Base-by-base conservation (phyloP, 805 yeast species). In the Cyberlindnera xishuangbannaensis region DNA sequence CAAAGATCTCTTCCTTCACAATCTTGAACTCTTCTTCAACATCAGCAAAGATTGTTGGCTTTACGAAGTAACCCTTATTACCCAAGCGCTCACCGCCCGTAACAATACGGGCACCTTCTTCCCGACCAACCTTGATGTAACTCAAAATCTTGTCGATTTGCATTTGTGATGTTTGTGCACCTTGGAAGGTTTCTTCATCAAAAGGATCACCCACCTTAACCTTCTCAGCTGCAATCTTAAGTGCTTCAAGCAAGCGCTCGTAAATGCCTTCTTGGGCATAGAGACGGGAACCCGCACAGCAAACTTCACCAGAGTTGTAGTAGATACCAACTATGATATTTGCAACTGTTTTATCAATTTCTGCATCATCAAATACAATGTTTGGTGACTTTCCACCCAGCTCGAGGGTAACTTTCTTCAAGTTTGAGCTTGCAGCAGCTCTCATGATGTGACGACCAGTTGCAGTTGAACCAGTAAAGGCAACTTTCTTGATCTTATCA, bases 381-480 rank as follows among this genome's bases (percentile, higher is more conserved):
- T 83, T 83, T 56, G 95, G 88, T 40, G 92, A 84, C 61, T 85
- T 85, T 59, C 95, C 95, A 55, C 95, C 95, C 50, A 83, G 71
- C 63, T 84, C 95, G 52, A 84, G 69, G 32, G 90, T 77, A 34
- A 81, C 80, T 61, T 83, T 84, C 68, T 84, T 84, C 59, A 84
- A 69, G 34, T 83, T 73, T 27, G 83, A 64, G 41, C 73, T 73
- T 37, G 87, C 85, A 49, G 86, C 84, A 42, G 70, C 64, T 44
- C 68, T 69, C 76, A 81, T 79, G 52, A 84, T 83, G 47, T 69
- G 70, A 58, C 81, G 75, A 53, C 88, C 88, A 43, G 86, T 79
- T 29, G 81, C 86, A 35, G 96, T 88, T 24, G 96, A 87, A 48
- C 97, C 97, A 37, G 97, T 88, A 66, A 88, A 88, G 10, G 96